Percentiles rank a stretch among this genome's conserved stretches.
phyloP scores from a whole-genome alignment of 192 early-diverging fungal species.

The Coemansia sp. region DNA sequence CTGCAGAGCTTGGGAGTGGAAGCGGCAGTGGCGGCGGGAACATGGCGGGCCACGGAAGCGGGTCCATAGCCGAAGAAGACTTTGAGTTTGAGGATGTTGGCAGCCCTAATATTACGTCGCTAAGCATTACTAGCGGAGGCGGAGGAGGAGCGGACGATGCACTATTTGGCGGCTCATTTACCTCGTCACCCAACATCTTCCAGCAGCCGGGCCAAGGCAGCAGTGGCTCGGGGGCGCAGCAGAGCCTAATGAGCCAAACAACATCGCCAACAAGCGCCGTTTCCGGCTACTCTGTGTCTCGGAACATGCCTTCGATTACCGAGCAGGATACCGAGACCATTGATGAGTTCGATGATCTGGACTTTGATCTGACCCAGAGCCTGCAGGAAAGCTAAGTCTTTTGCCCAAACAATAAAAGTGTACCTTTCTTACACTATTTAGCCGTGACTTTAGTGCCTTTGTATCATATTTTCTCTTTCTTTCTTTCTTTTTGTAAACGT shows the following conservation, averaged over 20 bases:
- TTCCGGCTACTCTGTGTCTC: not conserved
- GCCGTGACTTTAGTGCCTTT: not conserved
- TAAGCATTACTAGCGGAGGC: slow-evolving; percentile 3
- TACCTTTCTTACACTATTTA: not conserved
- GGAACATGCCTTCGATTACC: slow-evolving; percentile 1
- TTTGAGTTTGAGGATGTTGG: slow-evolving; percentile 52
- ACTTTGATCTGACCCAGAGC: slow-evolving; percentile 38
- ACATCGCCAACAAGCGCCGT: not conserved
- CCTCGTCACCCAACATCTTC: slow-evolving; percentile 16
- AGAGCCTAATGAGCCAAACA: not conserved
- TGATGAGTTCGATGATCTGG: slow-evolving; percentile 50
- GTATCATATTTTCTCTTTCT: not conserved
- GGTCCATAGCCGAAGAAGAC: slow-evolving; percentile 22
- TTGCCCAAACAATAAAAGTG: not conserved
- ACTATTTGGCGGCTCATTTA: slow-evolving; percentile 30
- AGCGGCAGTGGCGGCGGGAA: not conserved
- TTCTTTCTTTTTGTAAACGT: not conserved
- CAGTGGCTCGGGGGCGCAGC: slow-evolving; percentile 1
- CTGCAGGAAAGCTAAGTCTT: slow-evolving; percentile 18
- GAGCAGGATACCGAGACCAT: slow-evolving; percentile 10
- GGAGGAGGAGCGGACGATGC: slow-evolving; percentile 24
- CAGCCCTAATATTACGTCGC: slow-evolving; percentile 12
- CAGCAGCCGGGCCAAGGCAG: slow-evolving; percentile 4
- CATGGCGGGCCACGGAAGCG: slow-evolving; percentile 1
- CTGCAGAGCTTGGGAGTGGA: slow-evolving; percentile 13